These are phyloP conservation scores for Fusarium papillatum DNA, from an alignment of 2,329 filamentous ascomycete genomes.

Conservation along the genomic window DNA sequence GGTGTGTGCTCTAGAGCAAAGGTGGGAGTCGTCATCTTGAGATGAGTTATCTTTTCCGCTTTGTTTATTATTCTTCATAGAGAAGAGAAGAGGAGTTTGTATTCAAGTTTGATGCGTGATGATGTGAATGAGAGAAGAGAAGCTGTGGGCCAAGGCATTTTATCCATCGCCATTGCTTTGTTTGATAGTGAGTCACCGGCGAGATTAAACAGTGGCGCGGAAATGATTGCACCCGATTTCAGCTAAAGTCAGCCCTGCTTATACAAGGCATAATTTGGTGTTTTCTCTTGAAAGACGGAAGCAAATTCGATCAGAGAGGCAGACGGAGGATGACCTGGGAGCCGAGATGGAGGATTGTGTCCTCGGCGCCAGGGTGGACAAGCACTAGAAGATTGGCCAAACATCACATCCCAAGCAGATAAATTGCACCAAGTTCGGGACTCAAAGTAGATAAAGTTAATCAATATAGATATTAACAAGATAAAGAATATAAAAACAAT, in stretches of 20 bases:
- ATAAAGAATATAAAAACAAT: not conserved
- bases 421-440: not conserved
- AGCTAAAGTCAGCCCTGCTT: not conserved
- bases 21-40: conserved; percentile 12
- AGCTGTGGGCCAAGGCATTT: not conserved
- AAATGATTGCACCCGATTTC: not conserved
- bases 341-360: not conserved
- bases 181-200: conserved; percentile 6
- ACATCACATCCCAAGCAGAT: not conserved
- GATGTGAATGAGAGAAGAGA: not conserved
- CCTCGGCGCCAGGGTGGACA: not conserved
- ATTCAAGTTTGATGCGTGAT: too few relatives aligned
- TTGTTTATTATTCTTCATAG: too few relatives aligned
- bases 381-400: not conserved
- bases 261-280: not conserved
- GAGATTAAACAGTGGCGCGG: not conserved
- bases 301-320: too few relatives aligned
- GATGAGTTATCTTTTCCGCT: too few relatives aligned
- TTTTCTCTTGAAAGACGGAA: not conserved
- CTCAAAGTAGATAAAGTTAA: not conserved
- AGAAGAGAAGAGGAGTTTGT: not conserved
- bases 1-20: conserved; percentile 26
- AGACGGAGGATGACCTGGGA: not conserved
- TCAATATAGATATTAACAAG: not conserved
- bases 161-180: not conserved